A percentile compares a stretch with the other conserved stretches of the same genome.
These are phyloP conservation scores for Tetrapisispora pingtungensis DNA, from an alignment of 805 yeast species.

Conservation along the genomic window DNA sequence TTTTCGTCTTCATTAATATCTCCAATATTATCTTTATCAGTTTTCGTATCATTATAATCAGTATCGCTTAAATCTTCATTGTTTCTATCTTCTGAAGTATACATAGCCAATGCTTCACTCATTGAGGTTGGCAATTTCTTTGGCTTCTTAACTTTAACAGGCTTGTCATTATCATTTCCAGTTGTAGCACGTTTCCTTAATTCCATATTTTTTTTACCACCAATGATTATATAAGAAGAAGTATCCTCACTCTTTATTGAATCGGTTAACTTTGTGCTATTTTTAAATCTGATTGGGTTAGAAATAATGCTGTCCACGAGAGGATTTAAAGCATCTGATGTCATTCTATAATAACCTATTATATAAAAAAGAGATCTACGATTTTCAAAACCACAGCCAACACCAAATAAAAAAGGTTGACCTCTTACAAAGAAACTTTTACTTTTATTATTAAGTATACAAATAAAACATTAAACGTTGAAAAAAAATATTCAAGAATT, in stretches of 20 bases:
- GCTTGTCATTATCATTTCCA: no score
- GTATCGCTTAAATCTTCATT: conserved; percentile 8
- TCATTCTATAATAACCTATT: conserved; percentile 11
- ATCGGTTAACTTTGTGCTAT: conserved; percentile 5
- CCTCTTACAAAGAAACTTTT: no score
- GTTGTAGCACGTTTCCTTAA: background rate
- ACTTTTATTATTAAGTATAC: no score
- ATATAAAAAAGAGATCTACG: no score
- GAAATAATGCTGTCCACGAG: conserved; percentile 51
- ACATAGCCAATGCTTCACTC: conserved; percentile 37
- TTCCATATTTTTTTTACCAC: conserved; percentile 2
- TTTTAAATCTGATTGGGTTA: conserved; percentile 51
- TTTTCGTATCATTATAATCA: conserved; percentile 3
- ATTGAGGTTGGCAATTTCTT: conserved; percentile 46
- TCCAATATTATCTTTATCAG: background rate
- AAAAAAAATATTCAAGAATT: no score
- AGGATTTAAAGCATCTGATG: conserved; percentile 33
- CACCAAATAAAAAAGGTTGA: no score
- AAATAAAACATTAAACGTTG: no score
- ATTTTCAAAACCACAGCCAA: no score
- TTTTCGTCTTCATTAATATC: background rate
- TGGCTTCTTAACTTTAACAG: no score
- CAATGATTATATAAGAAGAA: conserved; percentile 39
- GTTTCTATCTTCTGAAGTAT: conserved; percentile 8
- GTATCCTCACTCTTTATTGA: conserved; percentile 23